These are phyloP conservation scores for Clitopilus passeckerianus DNA, from an alignment of 768 basidiomycete genomes.

Conservation along the genomic window DNA sequence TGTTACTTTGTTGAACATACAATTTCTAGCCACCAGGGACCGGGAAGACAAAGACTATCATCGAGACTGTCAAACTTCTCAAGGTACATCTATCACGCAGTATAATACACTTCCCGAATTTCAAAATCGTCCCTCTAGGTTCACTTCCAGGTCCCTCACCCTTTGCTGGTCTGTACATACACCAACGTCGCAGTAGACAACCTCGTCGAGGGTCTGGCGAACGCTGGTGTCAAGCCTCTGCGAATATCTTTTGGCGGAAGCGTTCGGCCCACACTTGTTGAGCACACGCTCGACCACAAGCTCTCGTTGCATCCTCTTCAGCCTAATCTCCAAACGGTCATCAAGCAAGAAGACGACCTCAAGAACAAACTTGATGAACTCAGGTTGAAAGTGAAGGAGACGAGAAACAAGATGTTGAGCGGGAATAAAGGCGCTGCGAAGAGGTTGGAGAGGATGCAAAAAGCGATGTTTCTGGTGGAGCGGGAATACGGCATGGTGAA, in stretches of 20 bases:
- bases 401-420: constrained; percentile 10
- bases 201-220: constrained; percentile 69
- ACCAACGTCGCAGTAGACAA: constrained; percentile 94
- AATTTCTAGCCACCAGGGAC: constrained; percentile 75
- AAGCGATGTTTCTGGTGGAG: constrained; percentile 20
- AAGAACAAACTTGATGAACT: constrained; percentile 14
- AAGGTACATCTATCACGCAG: constrained; percentile 40
- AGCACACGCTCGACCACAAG: constrained; percentile 61
- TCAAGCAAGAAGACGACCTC: constrained; percentile 30
- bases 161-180: constrained; percentile 88
- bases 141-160: constrained; percentile 79
- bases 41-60: constrained; percentile 90
- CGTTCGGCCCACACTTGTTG: constrained; percentile 48
- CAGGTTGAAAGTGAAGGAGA: constrained; percentile 12
- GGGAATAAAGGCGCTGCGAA: constrained; percentile 10
- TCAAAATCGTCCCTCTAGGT: constrained; percentile 28
- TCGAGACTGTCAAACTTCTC: constrained; percentile 76
- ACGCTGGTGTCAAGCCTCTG: constrained; percentile 62
- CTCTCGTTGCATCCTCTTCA: constrained; percentile 57
- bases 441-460: constrained; percentile 25
- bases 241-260: constrained; percentile 67
- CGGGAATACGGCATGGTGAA: constrained; percentile 22
- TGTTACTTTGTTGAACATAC: constrained; percentile 3
- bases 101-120: neutral
- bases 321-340: constrained; percentile 32